Evolutionary conservation across 805 yeast genomes (phyloP).

Genomic region (Saccharomycopsis synnaedendra): DNA sequence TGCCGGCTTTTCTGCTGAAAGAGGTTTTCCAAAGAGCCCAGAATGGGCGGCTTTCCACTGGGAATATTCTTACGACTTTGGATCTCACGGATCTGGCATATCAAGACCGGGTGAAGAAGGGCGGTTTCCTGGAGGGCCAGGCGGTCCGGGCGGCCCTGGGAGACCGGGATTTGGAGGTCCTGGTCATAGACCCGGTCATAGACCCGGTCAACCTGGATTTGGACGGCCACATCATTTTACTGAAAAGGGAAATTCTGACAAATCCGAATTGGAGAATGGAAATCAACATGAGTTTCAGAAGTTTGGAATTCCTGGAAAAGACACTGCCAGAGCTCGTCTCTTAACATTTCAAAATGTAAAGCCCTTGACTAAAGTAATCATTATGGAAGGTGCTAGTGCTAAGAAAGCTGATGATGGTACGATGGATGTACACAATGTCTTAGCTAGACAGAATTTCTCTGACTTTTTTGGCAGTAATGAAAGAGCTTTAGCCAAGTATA

Average conservation of each 20-base stretch:
- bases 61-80: constrained; percentile 45
- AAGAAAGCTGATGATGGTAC: constrained; percentile 45
- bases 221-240: too few relatives aligned
- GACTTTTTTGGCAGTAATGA: constrained; percentile 26
- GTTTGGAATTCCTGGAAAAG: constrained; percentile 1
- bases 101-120: constrained; percentile 2
- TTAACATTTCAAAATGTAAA: constrained; percentile 36
- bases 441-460: constrained; percentile 25
- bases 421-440: constrained; percentile 45
- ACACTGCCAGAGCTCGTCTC: constrained; percentile 17
- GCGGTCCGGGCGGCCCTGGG: constrained; percentile 13
- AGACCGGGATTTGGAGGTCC: constrained; percentile 6
- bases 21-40: constrained; percentile 29
- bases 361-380: constrained; percentile 38
- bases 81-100: background rate
- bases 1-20: constrained; percentile 28
- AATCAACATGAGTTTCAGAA: constrained; percentile 4
- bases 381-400: constrained; percentile 63
- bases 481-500: constrained; percentile 32
- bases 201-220: too few relatives aligned
- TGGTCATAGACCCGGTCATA: background rate
- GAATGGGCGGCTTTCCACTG: constrained; percentile 61
- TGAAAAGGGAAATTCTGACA: background rate
- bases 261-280: background rate
- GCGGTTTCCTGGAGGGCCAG: background rate